Base-by-base conservation (phyloP, 306 rosid species). In the Sicyos edulis region DNA sequence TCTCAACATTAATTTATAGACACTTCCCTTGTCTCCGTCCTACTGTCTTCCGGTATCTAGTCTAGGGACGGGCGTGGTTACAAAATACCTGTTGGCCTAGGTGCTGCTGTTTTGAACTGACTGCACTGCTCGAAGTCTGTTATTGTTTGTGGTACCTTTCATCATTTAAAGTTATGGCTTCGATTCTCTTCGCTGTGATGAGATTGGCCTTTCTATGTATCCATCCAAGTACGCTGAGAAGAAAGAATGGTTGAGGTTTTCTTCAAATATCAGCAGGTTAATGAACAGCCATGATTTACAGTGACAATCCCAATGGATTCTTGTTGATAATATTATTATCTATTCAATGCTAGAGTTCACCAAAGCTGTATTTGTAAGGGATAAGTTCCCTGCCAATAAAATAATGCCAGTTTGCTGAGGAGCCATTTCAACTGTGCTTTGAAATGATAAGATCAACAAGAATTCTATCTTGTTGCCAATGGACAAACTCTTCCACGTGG, bases 51-150 rank as follows among this genome's bases (percentile, higher is more conserved):
- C 37, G 4, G 37, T 32, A 4, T 32, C 0, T 32, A 4, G 5
- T 32, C 37, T 3, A 32, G 5, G 37, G 37, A 32, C 5, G 5
- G 37, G 5, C 37, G 37, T 32, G 37, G 37, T 32, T 32, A 76
- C 50, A 84, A 78, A 76, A 71, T 87, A 14, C 88, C 91, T 20
- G 72, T 86, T 44, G 91, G 91, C 19, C 82, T 61, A 55, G 50
- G 5, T 4, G 91, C 90, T 51, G 89, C 84, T 8, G 76, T 84
- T 34, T 75, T 86, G 83, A 57, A 88, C 77, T 86, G 93, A 88
- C 77, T 86, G 93, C 74, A 17, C 80, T 56, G 82, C 82, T 60
- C 93, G 91, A 20, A 62, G 88, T 16, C 4, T 86, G 9, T 74
- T 90, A 13, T 79, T 90, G 59, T 58, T 79, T 62, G 85, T 85